Evolutionary conservation across 1,284 basidiomycete genomes (phyloP), one percentile per base, ranked within the genome.

Genomic region (Exobasidium cylindrosporum): DNA sequence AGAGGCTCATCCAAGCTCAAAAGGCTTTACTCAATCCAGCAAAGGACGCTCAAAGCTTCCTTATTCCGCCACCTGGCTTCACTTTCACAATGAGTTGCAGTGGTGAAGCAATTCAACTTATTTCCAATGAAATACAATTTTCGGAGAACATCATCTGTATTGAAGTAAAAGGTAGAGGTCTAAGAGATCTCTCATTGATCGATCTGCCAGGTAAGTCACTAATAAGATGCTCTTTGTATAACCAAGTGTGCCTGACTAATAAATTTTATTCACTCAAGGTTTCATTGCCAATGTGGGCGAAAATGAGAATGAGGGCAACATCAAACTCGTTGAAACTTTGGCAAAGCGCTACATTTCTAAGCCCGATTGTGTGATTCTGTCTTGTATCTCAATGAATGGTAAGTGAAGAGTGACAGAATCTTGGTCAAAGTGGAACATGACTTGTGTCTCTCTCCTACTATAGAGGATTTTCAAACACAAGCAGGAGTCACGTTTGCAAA

Each of bases 61-160:
- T 50, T 24, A 17, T 17, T 10, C 10, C 7, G 35, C n/a, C n/a
- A n/a, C n/a, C n/a, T n/a, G n/a, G n/a, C n/a, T n/a, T n/a, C n/a
- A n/a, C n/a, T n/a, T n/a, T n/a, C n/a, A n/a, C n/a, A n/a, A n/a
- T n/a, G n/a, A n/a, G n/a, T n/a, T n/a, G n/a, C n/a, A 17, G 17
- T 40, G 47, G 47, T 26, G 4, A 21, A 28, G 26, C n/a, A 5
- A 13, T 50, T 50, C n/a, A 50, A 6, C 2, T 13, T 24, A 40
- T 40, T 40, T 13, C n/a, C 5, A 50, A 50, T 24, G 21, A 50
- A 28, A 50, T 50, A 14, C n/a, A 28, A 6, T 50, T 50, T 28
- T 50, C 47, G 21, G 47, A 50, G 26, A 50, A 50, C 21, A 28
- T 28, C 5, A 50, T 50, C 47, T 50, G 47, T 28, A 21, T 50